phyloP scores from a whole-genome alignment of 2,329 filamentous ascomycete species.

The Arthrobotrys entomopaga region DNA sequence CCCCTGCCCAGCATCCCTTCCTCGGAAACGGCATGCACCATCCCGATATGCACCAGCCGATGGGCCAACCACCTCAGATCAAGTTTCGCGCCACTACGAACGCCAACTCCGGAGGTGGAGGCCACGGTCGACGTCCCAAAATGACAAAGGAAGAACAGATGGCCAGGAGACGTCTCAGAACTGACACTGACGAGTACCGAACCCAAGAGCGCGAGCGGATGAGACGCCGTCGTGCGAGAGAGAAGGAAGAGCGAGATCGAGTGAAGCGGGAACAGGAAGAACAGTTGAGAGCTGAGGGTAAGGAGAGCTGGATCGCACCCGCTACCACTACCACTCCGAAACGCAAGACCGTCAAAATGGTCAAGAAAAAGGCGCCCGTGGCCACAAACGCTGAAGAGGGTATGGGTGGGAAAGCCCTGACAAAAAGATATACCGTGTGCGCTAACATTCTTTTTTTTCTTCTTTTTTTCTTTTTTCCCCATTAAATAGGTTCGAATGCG shows the following conservation, averaged over 20 bases:
- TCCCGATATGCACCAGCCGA: constrained; percentile 50
- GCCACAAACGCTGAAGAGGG: constrained; percentile 43
- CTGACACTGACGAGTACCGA: constrained; percentile 52
- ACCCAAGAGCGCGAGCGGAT: constrained; percentile 52
- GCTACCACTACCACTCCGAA: constrained; percentile 40
- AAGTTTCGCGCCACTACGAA: constrained; percentile 50
- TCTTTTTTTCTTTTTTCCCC: constrained; percentile 15
- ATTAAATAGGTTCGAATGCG: constrained; percentile 3
- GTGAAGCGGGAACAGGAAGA: constrained; percentile 46
- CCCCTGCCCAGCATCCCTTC: constrained; percentile 51
- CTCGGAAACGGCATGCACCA: constrained; percentile 53
- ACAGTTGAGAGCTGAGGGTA: constrained; percentile 51
- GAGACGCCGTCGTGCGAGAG: constrained; percentile 42
- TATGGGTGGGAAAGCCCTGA: constrained; percentile 28
- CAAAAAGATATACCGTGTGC: background rate
- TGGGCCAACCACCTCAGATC: constrained; percentile 51
- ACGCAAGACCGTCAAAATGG: constrained; percentile 49
- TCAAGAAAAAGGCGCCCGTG: constrained; percentile 54
- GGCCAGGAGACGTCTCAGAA: constrained; percentile 43
- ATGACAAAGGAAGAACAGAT: constrained; percentile 54
- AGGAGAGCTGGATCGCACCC: constrained; percentile 54
- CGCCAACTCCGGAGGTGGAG: constrained; percentile 29
- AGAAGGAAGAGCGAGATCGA: constrained; percentile 47
- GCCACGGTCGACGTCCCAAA: constrained; percentile 45
- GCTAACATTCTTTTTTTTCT: constrained; percentile 2